Evolutionary conservation across 1,139 yeast genomes (phyloP), one percentile per base, ranked within the genome.

Genomic region (Yueomyces sp.): DNA sequence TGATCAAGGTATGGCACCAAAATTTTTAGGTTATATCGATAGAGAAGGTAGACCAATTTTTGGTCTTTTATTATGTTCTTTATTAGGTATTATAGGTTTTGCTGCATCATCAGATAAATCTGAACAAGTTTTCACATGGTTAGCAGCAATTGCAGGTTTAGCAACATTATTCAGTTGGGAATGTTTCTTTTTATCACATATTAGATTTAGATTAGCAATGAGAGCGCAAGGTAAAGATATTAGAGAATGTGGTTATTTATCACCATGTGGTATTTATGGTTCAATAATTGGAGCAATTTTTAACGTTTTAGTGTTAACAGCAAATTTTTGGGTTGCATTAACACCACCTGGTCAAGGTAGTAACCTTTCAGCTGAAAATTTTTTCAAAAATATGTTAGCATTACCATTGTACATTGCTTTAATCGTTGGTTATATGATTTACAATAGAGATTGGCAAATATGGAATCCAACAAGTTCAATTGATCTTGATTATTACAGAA

Each of bases 61-160:
- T 44, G 75, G 76, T 36, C 67, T 78, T 46, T 54, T 67, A 49
- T 77, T 82, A 27, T 80, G 91, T 56, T 69, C 85, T 7, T 78
- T 81, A 26, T 81, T 86, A 53, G 85, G 87, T 43, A 73, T 81
- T 28, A 85, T 94, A 38, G 91, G 95, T 11, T 86, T 83, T 48
- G 72, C 75, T 43, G 67, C 70, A 3, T 85, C 93, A 34, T 73
- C 81, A 40, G 62, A 71, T 27, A 68, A 78, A 45, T 76, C 82
- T 60, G 77, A 73, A 48, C 72, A 68, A 32, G 84, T 85, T 11
- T 66, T 78, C 87, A 30, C 80, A 75, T 59, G 86, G 87, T 42
- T 91, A 85, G 59, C 84, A 59, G 84, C 95, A 28, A 67, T 87
- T 40, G 81, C 95, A 12, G 95, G 95, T 54, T 75, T 86, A 50